These are phyloP conservation scores for Lachnellula subtilissima DNA, from an alignment of 2,329 filamentous ascomycete species.

Conservation along the genomic window DNA sequence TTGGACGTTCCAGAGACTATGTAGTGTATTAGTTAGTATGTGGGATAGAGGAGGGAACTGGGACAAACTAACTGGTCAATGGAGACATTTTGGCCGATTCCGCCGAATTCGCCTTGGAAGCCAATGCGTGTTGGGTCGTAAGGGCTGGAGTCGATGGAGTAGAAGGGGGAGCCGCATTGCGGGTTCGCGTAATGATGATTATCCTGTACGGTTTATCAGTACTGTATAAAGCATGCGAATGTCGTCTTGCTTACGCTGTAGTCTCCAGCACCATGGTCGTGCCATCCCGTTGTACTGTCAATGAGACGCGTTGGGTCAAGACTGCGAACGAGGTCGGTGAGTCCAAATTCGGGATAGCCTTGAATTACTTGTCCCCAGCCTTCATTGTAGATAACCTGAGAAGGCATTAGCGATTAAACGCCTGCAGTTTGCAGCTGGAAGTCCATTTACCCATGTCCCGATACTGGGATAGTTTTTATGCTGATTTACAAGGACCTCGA, in stretches of 20 bases:
- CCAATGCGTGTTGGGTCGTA: constrained; percentile 58
- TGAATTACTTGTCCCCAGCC: constrained; percentile 60
- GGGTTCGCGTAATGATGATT: constrained; percentile 70
- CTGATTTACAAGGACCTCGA: constrained; percentile 39
- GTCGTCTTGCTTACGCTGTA: constrained; percentile 39
- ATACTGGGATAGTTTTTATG: constrained; percentile 52
- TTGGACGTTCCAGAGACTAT: constrained; percentile 59
- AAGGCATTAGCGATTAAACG: not conserved
- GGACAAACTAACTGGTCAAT: constrained; percentile 48
- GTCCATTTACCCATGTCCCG: constrained; percentile 50
- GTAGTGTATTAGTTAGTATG: not conserved
- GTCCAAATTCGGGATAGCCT: constrained; percentile 48
- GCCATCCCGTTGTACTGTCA: constrained; percentile 60
- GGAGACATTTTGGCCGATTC: constrained; percentile 60
- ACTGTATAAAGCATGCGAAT: too few species aligned
- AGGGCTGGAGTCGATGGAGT: constrained; percentile 51
- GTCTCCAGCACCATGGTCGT: constrained; percentile 64
- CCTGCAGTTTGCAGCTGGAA: too few species aligned
- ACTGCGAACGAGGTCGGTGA: constrained; percentile 50
- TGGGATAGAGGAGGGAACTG: not conserved
- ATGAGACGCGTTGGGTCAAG: constrained; percentile 62
- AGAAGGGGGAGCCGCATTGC: constrained; percentile 66
- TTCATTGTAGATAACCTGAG: constrained; percentile 63
- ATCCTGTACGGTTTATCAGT: constrained; percentile 39
- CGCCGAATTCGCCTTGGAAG: constrained; percentile 68